Conservation (phyloP, 2,329 filamentous ascomycete species). For the Ceratocystis alfenasii region DNA sequence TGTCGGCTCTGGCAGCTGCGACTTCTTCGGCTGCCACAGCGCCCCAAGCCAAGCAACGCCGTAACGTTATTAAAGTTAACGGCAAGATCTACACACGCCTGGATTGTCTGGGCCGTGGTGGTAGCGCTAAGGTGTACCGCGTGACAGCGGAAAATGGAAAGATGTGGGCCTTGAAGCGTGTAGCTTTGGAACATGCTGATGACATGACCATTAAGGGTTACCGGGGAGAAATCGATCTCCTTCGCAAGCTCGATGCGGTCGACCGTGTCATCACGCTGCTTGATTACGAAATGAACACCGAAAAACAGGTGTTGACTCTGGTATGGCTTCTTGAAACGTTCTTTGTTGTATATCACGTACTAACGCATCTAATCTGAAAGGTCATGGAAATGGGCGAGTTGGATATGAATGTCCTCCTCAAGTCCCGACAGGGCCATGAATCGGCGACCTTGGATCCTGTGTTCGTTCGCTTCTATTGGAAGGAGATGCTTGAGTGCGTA, state of each 20-base stretch:
- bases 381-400: slow-evolving; percentile 97
- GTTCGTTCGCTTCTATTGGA: slow-evolving; percentile 97
- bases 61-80: slow-evolving; percentile 77
- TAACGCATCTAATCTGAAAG: slow-evolving; percentile 33
- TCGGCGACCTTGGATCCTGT: slow-evolving; percentile 70
- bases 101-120: slow-evolving; percentile 81
- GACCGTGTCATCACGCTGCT: slow-evolving; percentile 83
- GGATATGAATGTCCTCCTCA: slow-evolving; percentile 78
- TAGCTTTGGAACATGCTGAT: slow-evolving; percentile 82
- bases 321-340: slow-evolving; percentile 38
- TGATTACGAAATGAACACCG: slow-evolving; percentile 87
- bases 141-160: slow-evolving; percentile 96
- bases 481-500: slow-evolving; percentile 96
- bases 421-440: slow-evolving; percentile 57
- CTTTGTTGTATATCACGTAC: background rate
- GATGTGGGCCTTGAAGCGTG: slow-evolving; percentile 85
- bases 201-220: slow-evolving; percentile 72
- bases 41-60: slow-evolving; percentile 56
- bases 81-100: slow-evolving; percentile 82
- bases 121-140: slow-evolving; percentile 86
- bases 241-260: slow-evolving; percentile 69
- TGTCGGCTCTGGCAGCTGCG: slow-evolving; percentile 88
- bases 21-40: slow-evolving; percentile 45
- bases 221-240: slow-evolving; percentile 87
- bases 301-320: slow-evolving; percentile 78